phyloP scores from a whole-genome alignment of 1,284 basidiomycete genomes.

The Irpex rosettiformis region DNA sequence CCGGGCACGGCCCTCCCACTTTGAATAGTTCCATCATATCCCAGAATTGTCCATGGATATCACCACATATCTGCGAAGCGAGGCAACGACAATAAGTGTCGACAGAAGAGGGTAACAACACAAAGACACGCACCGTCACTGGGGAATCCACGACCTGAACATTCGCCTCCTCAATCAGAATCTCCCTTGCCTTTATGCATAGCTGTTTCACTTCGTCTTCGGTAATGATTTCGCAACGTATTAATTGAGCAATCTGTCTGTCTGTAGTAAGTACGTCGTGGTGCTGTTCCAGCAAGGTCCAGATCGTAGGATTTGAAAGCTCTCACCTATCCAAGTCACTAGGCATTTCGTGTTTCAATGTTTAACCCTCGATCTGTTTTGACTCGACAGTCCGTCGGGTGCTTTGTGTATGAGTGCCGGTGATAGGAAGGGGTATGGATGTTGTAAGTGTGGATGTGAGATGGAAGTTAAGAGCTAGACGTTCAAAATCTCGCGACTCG shows the following conservation, averaged over 20 bases:
- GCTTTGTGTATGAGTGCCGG: background rate
- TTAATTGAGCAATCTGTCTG: conserved; percentile 86
- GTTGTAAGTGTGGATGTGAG: too few relatives aligned
- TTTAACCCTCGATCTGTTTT: background rate
- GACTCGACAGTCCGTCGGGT: too few relatives aligned
- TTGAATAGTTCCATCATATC: conserved; percentile 97
- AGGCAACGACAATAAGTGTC: conserved; percentile 1
- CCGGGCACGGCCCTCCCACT: conserved; percentile 92
- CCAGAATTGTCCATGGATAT: conserved; percentile 98
- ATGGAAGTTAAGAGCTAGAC: too few relatives aligned
- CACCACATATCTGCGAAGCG: conserved; percentile 83
- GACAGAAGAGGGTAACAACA: background rate
- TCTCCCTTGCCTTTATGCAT: conserved; percentile 94
- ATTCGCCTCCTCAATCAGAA: conserved; percentile 96
- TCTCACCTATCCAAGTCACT: background rate
- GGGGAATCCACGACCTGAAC: conserved; percentile 96
- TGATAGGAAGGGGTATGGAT: too few relatives aligned
- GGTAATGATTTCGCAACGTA: conserved; percentile 88
- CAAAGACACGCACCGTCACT: conserved; percentile 71
- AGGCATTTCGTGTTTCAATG: background rate
- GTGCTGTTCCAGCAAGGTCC: background rate
- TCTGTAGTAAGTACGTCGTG: background rate
- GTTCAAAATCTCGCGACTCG: too few relatives aligned
- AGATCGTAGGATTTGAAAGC: background rate
- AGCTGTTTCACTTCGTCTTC: conserved; percentile 92